A percentile compares a stretch with the other conserved stretches of the same genome.
These are phyloP conservation scores for Brassica carinata DNA, from an alignment of 345 rosid genomes.

Conservation along the genomic window DNA sequence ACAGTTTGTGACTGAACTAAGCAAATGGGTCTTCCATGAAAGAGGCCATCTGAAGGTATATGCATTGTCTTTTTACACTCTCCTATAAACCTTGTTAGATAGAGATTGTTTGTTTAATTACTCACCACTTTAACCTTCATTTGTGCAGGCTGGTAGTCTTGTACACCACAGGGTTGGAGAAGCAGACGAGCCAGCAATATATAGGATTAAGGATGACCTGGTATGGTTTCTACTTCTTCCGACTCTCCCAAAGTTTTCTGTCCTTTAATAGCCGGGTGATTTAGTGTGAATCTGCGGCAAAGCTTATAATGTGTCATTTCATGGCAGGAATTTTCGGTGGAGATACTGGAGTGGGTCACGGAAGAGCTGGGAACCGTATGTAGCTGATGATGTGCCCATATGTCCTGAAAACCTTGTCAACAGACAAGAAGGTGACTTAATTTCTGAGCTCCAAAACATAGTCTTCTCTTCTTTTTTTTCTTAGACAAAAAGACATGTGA, in stretches of 20 bases:
- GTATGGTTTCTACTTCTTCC: conserved; percentile 37
- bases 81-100: not conserved
- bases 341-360: conserved; percentile 74
- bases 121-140: not conserved
- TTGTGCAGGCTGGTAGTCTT: conserved; percentile 53
- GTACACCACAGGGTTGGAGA: conserved; percentile 61
- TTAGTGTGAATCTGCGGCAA: conserved; percentile 9
- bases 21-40: conserved; percentile 81
- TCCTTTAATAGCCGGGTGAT: conserved; percentile 4
- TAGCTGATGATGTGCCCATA: conserved; percentile 65
- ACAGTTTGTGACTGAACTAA: conserved; percentile 69
- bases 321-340: conserved; percentile 56
- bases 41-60: conserved; percentile 69
- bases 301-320: conserved; percentile 9
- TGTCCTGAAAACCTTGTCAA: conserved; percentile 60
- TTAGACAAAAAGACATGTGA: not conserved
- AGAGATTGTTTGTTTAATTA: conserved; percentile 5
- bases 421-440: conserved; percentile 52
- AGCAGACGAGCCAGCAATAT: conserved; percentile 58
- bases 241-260: not conserved
- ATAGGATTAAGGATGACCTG: conserved; percentile 71
- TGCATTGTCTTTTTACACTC: conserved; percentile 9
- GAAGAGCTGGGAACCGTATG: conserved; percentile 70
- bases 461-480: not conserved
- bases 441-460: conserved; percentile 2